Evolutionary conservation across 352 stramenopile species (phyloP).

Genomic region (Globisporangium apiculatum): DNA sequence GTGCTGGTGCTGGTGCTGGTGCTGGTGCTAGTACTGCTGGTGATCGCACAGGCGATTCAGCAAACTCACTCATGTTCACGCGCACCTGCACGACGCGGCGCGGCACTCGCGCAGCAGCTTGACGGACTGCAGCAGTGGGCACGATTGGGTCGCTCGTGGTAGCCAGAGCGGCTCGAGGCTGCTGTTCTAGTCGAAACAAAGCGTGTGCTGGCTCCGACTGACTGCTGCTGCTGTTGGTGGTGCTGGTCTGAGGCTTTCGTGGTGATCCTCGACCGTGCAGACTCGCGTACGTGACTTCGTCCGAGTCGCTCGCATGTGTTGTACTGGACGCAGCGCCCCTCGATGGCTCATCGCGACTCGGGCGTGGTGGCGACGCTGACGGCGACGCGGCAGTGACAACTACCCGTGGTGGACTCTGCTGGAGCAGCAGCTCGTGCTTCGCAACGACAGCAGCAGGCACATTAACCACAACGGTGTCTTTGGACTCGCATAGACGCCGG

Average conservation of each 20-base stretch:
- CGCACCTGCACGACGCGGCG: constrained; percentile 39
- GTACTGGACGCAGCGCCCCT: not conserved
- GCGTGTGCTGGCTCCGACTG: not conserved
- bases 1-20: not conserved
- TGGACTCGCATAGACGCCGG: constrained; percentile 15
- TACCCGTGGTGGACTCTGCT: not conserved
- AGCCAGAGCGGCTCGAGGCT: not conserved
- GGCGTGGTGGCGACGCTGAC: not conserved
- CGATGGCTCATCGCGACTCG: not conserved
- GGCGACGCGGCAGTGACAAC: not conserved
- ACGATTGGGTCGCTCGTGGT: not conserved
- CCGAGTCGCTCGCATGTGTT: not conserved
- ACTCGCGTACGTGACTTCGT: not conserved
- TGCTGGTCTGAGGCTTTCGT: constrained; percentile 11
- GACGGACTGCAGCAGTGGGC: not conserved
- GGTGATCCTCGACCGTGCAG: constrained; percentile 12
- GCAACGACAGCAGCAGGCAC: not conserved
- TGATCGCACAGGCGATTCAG: not conserved
- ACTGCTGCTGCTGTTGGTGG: not conserved
- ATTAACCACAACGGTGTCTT: not conserved
- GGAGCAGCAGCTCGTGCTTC: not conserved
- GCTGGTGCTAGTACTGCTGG: not conserved
- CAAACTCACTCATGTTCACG: constrained; percentile 32
- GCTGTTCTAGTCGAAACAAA: not conserved
- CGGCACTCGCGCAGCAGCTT: not conserved